A percentile compares a stretch with the other conserved stretches of the same genome.
phyloP scores from a whole-genome alignment of 2,329 filamentous ascomycete genomes.

The Calonectria leucothoes region DNA sequence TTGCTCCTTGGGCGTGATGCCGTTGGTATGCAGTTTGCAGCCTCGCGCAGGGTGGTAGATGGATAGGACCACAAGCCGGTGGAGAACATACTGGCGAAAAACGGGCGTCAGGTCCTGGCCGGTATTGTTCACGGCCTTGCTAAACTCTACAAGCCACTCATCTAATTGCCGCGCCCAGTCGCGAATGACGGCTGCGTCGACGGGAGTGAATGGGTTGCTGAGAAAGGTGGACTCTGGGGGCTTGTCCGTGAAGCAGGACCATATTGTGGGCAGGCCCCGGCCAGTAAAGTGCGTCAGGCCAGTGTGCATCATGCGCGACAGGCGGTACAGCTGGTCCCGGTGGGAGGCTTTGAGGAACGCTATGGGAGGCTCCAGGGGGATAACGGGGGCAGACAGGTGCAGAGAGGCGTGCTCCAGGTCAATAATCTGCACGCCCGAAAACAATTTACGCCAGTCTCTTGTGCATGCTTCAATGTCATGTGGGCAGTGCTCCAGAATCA shows the following conservation, averaged over 20 bases:
- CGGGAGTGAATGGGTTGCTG: neutral
- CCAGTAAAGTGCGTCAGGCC: conserved; percentile 56
- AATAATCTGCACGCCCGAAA: conserved; percentile 52
- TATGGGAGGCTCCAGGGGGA: conserved; percentile 53
- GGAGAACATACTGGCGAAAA: conserved; percentile 15
- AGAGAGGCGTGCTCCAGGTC: conserved; percentile 58
- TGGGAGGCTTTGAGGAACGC: conserved; percentile 49
- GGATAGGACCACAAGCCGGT: conserved; percentile 7
- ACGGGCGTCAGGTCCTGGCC: neutral
- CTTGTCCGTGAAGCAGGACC: conserved; percentile 49
- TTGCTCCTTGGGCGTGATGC: conserved; percentile 16
- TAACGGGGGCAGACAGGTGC: conserved; percentile 53
- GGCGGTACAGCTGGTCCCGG: conserved; percentile 53
- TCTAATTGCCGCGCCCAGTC: conserved; percentile 18
- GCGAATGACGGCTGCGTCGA: conserved; percentile 16
- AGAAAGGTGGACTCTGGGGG: neutral
- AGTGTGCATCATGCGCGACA: conserved; percentile 58
- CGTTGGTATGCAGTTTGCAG: conserved; percentile 6
- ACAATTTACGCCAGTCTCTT: conserved; percentile 54
- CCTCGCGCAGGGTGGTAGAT: conserved; percentile 16
- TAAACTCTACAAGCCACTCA: conserved; percentile 18
- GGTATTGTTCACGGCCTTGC: neutral
- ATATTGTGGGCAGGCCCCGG: conserved; percentile 54
- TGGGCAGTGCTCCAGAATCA: conserved; percentile 55
- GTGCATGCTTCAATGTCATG: conserved; percentile 51